Base-by-base conservation (phyloP, 805 yeast species). In the Myxozyma monticola region DNA sequence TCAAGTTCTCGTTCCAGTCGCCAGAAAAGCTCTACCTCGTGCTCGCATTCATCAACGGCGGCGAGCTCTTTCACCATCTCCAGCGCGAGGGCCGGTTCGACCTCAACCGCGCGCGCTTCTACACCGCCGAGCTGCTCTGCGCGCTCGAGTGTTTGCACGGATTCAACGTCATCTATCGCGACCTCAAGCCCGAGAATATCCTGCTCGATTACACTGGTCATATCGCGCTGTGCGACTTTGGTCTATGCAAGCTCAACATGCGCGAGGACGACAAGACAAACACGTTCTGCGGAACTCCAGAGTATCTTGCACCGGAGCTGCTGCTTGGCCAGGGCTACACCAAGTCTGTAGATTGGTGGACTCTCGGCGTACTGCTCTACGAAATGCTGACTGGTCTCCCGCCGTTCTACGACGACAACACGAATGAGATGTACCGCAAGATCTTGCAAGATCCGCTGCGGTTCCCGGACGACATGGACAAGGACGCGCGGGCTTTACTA, bases 201-300 rank as follows among this genome's bases (percentile, higher is more conserved):
- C 71, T 93, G 62, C 71, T 93, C 33, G 99, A 93, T 68, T 89
- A 91, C 70, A 95, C 93, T 63, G 99, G 99, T 2, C 99, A 93
- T 68, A 93, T 93, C 66, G 97, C 98, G 1, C 73, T 93, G 48
- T 93, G 99, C 73, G 99, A 93, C 71, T 93, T 93, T 67, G 99
- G 99, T 4, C 76, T 93, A 37, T 93, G 98, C 73, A 93, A 93
- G 71, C 79, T 93, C 62, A 88, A 93, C 72, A 93, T 93, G 99
- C 80, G 83, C 17, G 45, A 45, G 24, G 58, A 54, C 31, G 58
- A 54, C 35, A 49, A 51, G 48, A 84, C 88, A 0, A 85, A 84
- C 62, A 93, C 99, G 0, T 93, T 93, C 67, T 93, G 99, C 70
- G 99, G 99, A 35, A 93, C 99, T 0, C 98, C 98, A 0, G 98